A percentile compares a stretch with the other conserved stretches of the same genome.
phyloP scores from a whole-genome alignment of 129 eudicot species.

The Apium graveolens region DNA sequence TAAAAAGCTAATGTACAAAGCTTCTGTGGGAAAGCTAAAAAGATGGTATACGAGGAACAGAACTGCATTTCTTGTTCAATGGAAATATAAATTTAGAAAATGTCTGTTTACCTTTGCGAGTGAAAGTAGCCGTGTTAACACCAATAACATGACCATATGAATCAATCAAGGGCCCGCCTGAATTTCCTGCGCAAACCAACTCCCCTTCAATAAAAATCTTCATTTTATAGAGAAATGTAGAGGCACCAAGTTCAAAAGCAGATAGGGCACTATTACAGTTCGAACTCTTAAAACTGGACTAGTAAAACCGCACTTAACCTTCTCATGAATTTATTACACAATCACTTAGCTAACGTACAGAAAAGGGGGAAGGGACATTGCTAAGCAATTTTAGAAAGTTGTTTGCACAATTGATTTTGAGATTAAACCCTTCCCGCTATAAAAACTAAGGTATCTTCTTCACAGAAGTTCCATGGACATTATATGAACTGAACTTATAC shows the following conservation, averaged over 20 bases:
- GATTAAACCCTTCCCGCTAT: too few species aligned
- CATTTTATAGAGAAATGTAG: neutral
- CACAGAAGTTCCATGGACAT: neutral
- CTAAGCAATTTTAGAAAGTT: too few species aligned
- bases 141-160: constrained; percentile 93
- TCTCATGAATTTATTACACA: neutral
- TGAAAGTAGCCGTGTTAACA: constrained; percentile 93
- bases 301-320: neutral
- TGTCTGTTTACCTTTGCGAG: constrained; percentile 58
- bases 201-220: neutral
- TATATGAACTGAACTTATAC: constrained; percentile 22
- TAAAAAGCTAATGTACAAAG: neutral
- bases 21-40: neutral
- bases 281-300: neutral
- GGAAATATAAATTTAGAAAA: neutral
- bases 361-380: too few species aligned
- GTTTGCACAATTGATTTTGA: too few species aligned
- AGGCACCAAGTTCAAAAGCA: neutral
- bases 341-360: neutral
- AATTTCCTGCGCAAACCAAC: constrained; percentile 52
- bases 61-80: neutral
- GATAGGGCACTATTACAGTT: neutral
- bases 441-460: neutral
- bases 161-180: constrained; percentile 92
- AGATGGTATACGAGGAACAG: neutral